Conservation (phyloP, 345 rosid genomes). For the Mangifera indica region DNA sequence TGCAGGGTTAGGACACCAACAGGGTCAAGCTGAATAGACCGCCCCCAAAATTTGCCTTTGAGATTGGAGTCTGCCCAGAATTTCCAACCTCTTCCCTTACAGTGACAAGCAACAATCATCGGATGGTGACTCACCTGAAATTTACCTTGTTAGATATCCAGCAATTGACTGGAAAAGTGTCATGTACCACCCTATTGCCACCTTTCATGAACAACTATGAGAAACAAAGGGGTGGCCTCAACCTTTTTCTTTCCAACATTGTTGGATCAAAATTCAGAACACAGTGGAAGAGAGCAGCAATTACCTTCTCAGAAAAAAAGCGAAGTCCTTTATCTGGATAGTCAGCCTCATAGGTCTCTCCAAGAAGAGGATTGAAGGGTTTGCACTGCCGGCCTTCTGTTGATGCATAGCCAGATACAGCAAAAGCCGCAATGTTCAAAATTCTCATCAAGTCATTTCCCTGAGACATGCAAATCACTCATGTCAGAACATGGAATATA, state of each 20-base stretch:
- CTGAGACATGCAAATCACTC: constrained; percentile 48
- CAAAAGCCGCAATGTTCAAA: constrained; percentile 92
- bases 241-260: constrained; percentile 4
- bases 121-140: constrained; percentile 98
- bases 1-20: constrained; percentile 81
- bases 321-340: constrained; percentile 97
- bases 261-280: background rate
- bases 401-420: constrained; percentile 98
- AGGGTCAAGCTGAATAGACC: constrained; percentile 98
- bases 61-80: constrained; percentile 98
- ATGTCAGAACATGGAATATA: constrained; percentile 6
- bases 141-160: constrained; percentile 23
- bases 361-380: constrained; percentile 96
- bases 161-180: constrained; percentile 3
- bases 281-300: constrained; percentile 11
- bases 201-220: constrained; percentile 3
- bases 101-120: constrained; percentile 94
- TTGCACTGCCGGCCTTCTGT: constrained; percentile 99
- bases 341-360: constrained; percentile 98
- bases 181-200: constrained; percentile 1
- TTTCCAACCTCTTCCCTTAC: constrained; percentile 99
- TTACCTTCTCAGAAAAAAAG: constrained; percentile 93
- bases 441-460: constrained; percentile 93
- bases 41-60: constrained; percentile 97
- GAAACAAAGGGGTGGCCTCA: background rate